Conservation (phyloP, 306 rosid species). For the Psophocarpus tetragonolobus region DNA sequence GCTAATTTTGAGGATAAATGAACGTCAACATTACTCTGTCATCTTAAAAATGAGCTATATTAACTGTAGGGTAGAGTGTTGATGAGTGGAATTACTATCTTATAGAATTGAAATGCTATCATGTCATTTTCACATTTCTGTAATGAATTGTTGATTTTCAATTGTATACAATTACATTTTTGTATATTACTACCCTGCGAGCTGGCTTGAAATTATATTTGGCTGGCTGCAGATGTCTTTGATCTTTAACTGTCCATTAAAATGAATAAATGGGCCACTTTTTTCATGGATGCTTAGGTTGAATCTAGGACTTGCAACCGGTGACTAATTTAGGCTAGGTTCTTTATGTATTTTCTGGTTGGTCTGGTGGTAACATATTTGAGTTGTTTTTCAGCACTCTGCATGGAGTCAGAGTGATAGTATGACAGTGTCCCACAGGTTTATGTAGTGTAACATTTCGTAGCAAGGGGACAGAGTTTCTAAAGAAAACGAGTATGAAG, state of each 20-base stretch:
- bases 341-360: not conserved
- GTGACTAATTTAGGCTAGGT: not conserved
- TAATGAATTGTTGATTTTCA: too few relatives aligned
- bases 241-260: conserved; percentile 12
- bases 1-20: not conserved
- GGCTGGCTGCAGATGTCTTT: not conserved
- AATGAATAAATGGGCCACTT: not conserved
- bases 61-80: not conserved
- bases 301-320: not conserved
- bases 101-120: not conserved
- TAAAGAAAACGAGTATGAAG: not conserved
- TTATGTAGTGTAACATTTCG: not conserved
- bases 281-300: conserved; percentile 2
- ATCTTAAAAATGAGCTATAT: not conserved
- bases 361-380: conserved; percentile 7
- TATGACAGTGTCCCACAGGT: not conserved
- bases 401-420: not conserved
- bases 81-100: not conserved
- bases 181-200: too few relatives aligned
- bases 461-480: not conserved
- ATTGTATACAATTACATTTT: too few relatives aligned
- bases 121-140: too few relatives aligned
- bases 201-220: too few relatives aligned
- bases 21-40: too few relatives aligned
- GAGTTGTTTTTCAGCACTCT: conserved; percentile 4